Evolutionary conservation across 176 grass and related monocot genomes (phyloP), one percentile per base, ranked within the genome.

Genomic region (Puya raimondii): DNA sequence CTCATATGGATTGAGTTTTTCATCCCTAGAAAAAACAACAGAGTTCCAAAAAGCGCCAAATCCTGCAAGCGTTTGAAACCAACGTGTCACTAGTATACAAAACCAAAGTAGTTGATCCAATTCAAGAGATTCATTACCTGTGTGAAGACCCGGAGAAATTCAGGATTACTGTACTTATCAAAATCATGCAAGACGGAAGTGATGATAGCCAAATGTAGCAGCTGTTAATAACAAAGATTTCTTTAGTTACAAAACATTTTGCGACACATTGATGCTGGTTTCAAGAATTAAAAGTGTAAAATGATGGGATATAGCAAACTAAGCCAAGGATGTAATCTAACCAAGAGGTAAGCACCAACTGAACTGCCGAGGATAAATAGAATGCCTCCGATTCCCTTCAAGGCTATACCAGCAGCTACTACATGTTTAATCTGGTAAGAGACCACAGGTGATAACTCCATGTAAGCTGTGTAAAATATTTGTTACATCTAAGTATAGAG

Each of bases 341-440:
- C 57, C 65, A 70, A 11, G 11, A 70, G 48, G 12, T 17, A 22
- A 25, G 18, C 48, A 52, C 49, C 66, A 75, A 53, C 48, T 66
- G 12, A 48, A 63, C 54, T 81, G 20, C 49, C 68, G n/a, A 70
- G 16, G 18, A 25, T 12, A 51, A 80, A 64, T 64, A 67, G 47
- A 80, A 56, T 33, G 2, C 63, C 63, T 66, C 49, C 49, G 4
- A 70, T 53, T 50, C 68, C 48, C 68, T 70, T 70, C 23, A 70
- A 15, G n/a, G 48, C 68, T 70, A 70, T 50, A 2, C 50, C 71
- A 17, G 16, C 22, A 81, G 67, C 79, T 63, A 74, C 25, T 14
- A 74, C 17, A 47, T 52, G 12, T 23, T 67, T 53, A 64, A 63
- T 72, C 69, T 69, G 48, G 14, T 56, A 64, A 65, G 53, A 73